These are phyloP conservation scores for Ascochyta pisi DNA, from an alignment of 2,329 filamentous ascomycete species.

Conservation along the genomic window DNA sequence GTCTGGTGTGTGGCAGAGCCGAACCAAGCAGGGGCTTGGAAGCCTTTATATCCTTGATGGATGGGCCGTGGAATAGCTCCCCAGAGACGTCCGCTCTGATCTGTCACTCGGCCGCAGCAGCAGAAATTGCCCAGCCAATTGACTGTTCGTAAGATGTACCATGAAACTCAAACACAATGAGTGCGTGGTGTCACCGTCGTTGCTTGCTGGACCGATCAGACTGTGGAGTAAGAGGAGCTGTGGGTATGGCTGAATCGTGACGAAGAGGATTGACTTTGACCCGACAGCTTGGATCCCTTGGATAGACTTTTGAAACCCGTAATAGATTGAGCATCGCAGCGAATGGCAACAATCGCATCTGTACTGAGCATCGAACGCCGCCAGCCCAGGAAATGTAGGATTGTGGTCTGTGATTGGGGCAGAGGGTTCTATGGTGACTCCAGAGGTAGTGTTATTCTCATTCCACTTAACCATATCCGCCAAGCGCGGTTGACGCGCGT, in stretches of 20 bases:
- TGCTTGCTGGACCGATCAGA: neutral
- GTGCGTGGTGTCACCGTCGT: neutral
- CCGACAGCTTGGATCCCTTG: slow-evolving; percentile 11
- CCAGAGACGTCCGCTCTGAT: neutral
- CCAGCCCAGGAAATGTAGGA: neutral
- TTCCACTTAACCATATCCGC: neutral
- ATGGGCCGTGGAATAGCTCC: neutral
- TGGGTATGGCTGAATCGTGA: neutral
- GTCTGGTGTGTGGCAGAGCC: neutral
- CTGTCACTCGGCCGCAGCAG: neutral
- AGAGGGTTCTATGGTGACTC: neutral
- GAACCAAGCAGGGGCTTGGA: neutral
- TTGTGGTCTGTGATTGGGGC: neutral
- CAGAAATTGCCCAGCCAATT: neutral
- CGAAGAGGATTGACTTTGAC: slow-evolving; percentile 12
- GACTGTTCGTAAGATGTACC: neutral
- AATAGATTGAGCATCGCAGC: neutral
- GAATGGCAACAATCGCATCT: neutral
- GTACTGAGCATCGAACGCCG: neutral
- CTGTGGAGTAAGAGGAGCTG: neutral
- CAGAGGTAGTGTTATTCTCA: neutral
- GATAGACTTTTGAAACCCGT: slow-evolving; percentile 1
- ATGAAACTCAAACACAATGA: neutral
- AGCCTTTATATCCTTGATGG: neutral
- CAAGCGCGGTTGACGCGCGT: neutral